These are phyloP conservation scores for Osmanthus fragrans DNA, from an alignment of 257 asterid genomes.

Conservation along the genomic window DNA sequence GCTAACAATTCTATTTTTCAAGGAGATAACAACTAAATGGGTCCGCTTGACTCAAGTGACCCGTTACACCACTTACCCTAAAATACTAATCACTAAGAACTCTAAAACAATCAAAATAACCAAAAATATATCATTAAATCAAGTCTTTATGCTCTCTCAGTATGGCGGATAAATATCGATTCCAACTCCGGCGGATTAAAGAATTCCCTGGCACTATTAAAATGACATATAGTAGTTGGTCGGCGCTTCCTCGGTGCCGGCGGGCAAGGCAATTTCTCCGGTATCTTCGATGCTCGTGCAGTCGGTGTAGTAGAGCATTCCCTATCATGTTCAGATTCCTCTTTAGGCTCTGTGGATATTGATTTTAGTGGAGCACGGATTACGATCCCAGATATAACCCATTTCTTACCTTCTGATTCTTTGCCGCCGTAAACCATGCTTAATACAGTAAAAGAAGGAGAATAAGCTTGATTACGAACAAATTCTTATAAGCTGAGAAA, in stretches of 20 bases:
- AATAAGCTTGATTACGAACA: constrained; percentile 6
- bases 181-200: constrained; percentile 83
- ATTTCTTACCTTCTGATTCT: constrained; percentile 54
- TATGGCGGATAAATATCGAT: constrained; percentile 62
- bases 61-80: background rate
- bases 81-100: background rate
- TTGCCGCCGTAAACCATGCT: constrained; percentile 56
- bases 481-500: constrained; percentile 12
- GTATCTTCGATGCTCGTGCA: constrained; percentile 63
- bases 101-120: background rate
- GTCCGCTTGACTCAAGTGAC: background rate
- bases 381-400: constrained; percentile 69
- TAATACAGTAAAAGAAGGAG: background rate
- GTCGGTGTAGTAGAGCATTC: constrained; percentile 75
- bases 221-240: constrained; percentile 52
- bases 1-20: background rate
- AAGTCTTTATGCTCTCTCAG: constrained; percentile 54
- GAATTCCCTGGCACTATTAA: constrained; percentile 57
- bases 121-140: background rate
- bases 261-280: constrained; percentile 67
- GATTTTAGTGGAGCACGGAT: constrained; percentile 61
- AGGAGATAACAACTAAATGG: background rate
- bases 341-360: constrained; percentile 43
- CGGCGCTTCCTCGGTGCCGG: constrained; percentile 87
- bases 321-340: constrained; percentile 38